Conservation (phyloP, 2,329 filamentous ascomycete genomes). For the Ascosphaera apis region DNA sequence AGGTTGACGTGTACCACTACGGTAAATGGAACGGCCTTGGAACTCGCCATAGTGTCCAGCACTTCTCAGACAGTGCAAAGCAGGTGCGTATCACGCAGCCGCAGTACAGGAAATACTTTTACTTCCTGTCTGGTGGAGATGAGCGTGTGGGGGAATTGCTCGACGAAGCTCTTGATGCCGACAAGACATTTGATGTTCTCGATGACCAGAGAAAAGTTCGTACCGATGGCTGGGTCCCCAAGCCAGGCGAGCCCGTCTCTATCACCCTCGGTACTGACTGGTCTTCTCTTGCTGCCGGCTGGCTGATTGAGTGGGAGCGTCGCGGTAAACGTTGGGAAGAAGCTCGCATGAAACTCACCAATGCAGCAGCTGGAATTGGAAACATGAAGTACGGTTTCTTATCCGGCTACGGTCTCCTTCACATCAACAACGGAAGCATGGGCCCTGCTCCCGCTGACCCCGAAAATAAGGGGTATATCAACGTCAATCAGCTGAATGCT, state of each 20-base stretch:
- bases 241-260: slow-evolving; percentile 20
- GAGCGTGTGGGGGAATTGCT: slow-evolving; percentile 34
- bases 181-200: slow-evolving; percentile 29
- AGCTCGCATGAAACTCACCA: slow-evolving; percentile 26
- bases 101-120: slow-evolving; percentile 34
- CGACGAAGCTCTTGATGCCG: slow-evolving; percentile 27
- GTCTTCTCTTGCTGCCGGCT: slow-evolving; percentile 31
- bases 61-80: slow-evolving; percentile 37
- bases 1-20: slow-evolving; percentile 39
- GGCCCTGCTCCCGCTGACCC: slow-evolving; percentile 30
- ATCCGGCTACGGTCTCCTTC: slow-evolving; percentile 31
- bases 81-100: slow-evolving; percentile 37
- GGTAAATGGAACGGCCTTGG: slow-evolving; percentile 36
- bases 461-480: slow-evolving; percentile 27
- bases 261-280: slow-evolving; percentile 37
- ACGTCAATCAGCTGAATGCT: slow-evolving; percentile 31
- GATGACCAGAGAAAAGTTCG: slow-evolving; percentile 38
- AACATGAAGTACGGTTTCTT: slow-evolving; percentile 35
- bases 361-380: slow-evolving; percentile 28
- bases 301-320: slow-evolving; percentile 38
- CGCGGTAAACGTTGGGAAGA: slow-evolving; percentile 30
- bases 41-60: slow-evolving; percentile 39
- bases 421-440: slow-evolving; percentile 26
- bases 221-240: slow-evolving; percentile 26
- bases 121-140: slow-evolving; percentile 31